Conservation (phyloP, 345 rosid species). For the Brassica cretica region DNA sequence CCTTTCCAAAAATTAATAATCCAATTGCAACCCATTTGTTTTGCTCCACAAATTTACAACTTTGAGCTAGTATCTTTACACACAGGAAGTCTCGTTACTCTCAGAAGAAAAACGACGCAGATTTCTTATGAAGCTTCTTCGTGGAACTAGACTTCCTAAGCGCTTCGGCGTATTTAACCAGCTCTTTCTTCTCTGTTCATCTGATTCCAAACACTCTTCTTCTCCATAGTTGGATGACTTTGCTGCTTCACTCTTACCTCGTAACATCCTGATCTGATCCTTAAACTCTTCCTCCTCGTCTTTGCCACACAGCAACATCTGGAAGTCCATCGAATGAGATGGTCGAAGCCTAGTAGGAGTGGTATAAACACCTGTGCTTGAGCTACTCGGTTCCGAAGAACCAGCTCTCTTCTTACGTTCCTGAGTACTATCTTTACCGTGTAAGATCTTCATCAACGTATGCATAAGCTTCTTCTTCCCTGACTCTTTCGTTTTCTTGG, state of each 20-base stretch:
- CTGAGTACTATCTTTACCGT: constrained; percentile 53
- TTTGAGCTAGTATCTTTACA: too few species aligned
- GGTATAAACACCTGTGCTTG: constrained; percentile 35
- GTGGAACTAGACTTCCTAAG: constrained; percentile 47
- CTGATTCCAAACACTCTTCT: neutral
- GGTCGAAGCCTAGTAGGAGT: constrained; percentile 31
- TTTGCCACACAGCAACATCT: constrained; percentile 41
- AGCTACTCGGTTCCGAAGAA: constrained; percentile 42
- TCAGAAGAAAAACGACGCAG: constrained; percentile 43
- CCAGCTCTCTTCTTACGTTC: constrained; percentile 39
- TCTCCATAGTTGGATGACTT: constrained; percentile 2
- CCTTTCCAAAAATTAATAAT: too few species aligned
- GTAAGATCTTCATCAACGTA: constrained; percentile 62
- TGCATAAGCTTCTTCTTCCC: constrained; percentile 56
- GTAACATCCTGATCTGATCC: constrained; percentile 30
- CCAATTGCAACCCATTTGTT: too few species aligned
- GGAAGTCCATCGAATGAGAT: constrained; percentile 56
- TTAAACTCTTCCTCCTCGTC: constrained; percentile 45
- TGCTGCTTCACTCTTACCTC: constrained; percentile 25
- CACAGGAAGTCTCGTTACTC: neutral
- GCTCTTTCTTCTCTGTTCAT: constrained; percentile 34
- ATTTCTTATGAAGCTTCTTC: constrained; percentile 43
- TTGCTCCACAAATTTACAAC: too few species aligned
- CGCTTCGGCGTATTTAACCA: constrained; percentile 63
- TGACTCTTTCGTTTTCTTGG: constrained; percentile 38